Conservation (phyloP, 306 rosid genomes). For the Corylus heterophylla region DNA sequence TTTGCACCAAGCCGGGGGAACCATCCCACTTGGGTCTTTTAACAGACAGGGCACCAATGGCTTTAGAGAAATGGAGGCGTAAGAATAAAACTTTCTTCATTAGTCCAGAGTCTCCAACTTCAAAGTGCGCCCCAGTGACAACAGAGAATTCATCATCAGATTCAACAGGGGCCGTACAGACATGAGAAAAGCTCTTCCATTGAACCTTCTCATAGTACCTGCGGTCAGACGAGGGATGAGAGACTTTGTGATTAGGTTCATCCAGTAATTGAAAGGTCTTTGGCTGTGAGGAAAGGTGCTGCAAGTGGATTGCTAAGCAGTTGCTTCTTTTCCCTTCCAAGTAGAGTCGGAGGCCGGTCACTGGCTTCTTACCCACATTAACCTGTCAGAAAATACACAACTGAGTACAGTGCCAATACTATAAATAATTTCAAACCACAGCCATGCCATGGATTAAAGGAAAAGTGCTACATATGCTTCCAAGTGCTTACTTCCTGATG, state of each 20-base stretch:
- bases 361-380: slow-evolving; percentile 75
- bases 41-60: slow-evolving; percentile 37
- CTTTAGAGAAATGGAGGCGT: slow-evolving; percentile 62
- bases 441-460: background rate
- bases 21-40: slow-evolving; percentile 62
- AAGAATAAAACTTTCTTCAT: slow-evolving; percentile 65
- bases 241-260: slow-evolving; percentile 32
- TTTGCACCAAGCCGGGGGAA: slow-evolving; percentile 70
- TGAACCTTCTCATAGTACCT: slow-evolving; percentile 81
- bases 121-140: slow-evolving; percentile 82
- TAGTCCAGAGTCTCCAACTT: slow-evolving; percentile 62
- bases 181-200: slow-evolving; percentile 89
- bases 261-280: slow-evolving; percentile 59
- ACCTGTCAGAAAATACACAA: slow-evolving; percentile 48
- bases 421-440: background rate
- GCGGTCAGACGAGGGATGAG: slow-evolving; percentile 45
- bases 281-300: slow-evolving; percentile 84
- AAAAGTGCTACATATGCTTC: too few relatives aligned
- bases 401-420: background rate
- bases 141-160: slow-evolving; percentile 53
- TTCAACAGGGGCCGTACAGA: slow-evolving; percentile 85
- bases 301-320: slow-evolving; percentile 82
- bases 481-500: too few relatives aligned
- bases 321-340: slow-evolving; percentile 83
- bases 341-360: slow-evolving; percentile 82